Evolutionary conservation across 306 rosid species (phyloP), one percentile per base, ranked within the genome.

Genomic region (Rubus parviflorus): DNA sequence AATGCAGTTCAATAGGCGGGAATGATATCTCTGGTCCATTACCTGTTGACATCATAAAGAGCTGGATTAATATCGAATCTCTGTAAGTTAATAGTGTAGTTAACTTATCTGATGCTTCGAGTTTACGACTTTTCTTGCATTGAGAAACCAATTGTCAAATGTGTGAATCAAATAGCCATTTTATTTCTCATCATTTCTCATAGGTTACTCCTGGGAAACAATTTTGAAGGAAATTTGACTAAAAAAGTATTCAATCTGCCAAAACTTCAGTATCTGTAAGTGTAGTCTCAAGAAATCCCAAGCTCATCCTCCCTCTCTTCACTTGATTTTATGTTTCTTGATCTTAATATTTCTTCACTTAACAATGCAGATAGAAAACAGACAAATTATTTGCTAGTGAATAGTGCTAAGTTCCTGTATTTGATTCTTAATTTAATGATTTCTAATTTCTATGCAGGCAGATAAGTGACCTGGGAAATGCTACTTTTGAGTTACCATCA

Each of bases 1-100:
- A 41, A 73, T 76, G 81, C 69, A 77, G 81, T 56, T 48, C 7
- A 16, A 25, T 77, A 12, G 17, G 75, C 13, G 81, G 75, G 45
- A 77, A 77, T 69, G 7, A 43, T 40, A 46, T 77, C n/a, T 68
- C 75, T 4, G 81, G 69, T 40, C 69, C 68, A 19, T 57, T 77
- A 5, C 81, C 81, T 4, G 60, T 53, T 53, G 3, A 2, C 48
- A 53, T 52, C 47, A 20, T 77, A 1, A n/a, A 23, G 42, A 23
- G 7, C 4, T 77, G 81, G 81, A 1, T n/a, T 8, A 8, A 16
- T 8, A 35, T 77, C 23, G 1, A 4, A 23, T 0, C 14, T 43
- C 16, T 77, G 81, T 77, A 54, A 69, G 75, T 68, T 42, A 22
- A 8, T 22, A 7, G 8, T n/a, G 40, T 35, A 38, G 47, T 45